phyloP scores from a whole-genome alignment of 1,284 basidiomycete genomes.

The Binderoboletus segoi region DNA sequence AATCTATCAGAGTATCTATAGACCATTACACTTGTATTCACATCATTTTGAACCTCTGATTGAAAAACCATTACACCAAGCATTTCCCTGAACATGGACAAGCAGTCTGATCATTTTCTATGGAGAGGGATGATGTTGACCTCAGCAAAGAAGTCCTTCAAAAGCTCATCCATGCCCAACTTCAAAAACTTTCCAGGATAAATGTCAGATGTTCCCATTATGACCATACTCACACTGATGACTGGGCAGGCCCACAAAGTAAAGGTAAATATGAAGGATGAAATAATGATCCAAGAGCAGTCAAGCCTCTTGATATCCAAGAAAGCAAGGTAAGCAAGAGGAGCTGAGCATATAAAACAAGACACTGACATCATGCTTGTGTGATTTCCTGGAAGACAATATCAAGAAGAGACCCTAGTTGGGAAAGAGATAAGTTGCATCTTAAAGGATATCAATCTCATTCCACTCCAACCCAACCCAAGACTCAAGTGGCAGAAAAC shows the following conservation, averaged over 20 bases:
- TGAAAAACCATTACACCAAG: constrained; percentile 1
- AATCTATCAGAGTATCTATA: neutral
- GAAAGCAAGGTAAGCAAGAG: constrained; percentile 10
- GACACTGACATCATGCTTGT: neutral
- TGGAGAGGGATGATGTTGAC: neutral
- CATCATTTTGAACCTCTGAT: constrained; percentile 12
- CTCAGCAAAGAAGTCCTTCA: constrained; percentile 23
- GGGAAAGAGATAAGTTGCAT: constrained; percentile 3
- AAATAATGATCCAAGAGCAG: constrained; percentile 28
- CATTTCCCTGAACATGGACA: neutral
- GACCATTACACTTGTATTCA: neutral
- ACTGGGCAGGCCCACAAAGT: constrained; percentile 20
- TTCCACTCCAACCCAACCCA: constrained; percentile 10
- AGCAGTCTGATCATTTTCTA: neutral
- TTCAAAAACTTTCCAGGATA: constrained; percentile 35
- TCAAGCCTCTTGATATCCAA: constrained; percentile 9
- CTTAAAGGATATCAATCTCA: neutral
- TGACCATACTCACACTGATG: neutral
- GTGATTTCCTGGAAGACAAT: constrained; percentile 17
- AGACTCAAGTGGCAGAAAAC: constrained; percentile 19
- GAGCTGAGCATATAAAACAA: neutral
- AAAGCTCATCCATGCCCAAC: constrained; percentile 26
- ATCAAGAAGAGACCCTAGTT: constrained; percentile 19
- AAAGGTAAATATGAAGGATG: constrained; percentile 32
- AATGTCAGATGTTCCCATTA: neutral